These are phyloP conservation scores for Ormosia emarginata DNA, from an alignment of 306 rosid species.

Conservation along the genomic window DNA sequence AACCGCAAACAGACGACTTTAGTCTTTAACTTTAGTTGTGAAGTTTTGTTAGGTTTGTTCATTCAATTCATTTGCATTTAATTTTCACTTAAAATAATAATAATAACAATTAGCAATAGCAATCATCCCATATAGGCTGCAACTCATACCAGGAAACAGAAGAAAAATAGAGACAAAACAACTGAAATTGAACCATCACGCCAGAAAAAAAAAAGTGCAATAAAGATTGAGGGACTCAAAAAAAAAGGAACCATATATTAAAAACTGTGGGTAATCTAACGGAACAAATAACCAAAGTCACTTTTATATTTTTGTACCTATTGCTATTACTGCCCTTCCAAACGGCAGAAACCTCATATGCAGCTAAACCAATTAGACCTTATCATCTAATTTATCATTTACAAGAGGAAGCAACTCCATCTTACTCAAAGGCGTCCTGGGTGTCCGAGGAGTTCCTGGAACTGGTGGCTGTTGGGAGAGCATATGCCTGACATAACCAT, in stretches of 20 bases:
- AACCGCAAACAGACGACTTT: too few relatives aligned
- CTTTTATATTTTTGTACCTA: constrained; percentile 27
- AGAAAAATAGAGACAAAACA: neutral
- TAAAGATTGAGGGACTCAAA: neutral
- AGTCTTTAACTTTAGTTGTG: too few relatives aligned
- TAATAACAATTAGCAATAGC: too few relatives aligned
- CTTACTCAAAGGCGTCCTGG: constrained; percentile 70
- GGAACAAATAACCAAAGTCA: constrained; percentile 26
- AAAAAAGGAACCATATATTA: constrained; percentile 15
- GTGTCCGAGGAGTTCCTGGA: constrained; percentile 72
- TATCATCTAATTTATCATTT: constrained; percentile 88
- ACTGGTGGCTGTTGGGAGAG: constrained; percentile 63
- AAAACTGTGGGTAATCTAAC: constrained; percentile 31
- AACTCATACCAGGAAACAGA: neutral
- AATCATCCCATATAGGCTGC: neutral
- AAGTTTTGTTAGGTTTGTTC: too few relatives aligned
- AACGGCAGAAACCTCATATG: constrained; percentile 23
- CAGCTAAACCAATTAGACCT: constrained; percentile 42
- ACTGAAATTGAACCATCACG: neutral
- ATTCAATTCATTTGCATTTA: too few relatives aligned
- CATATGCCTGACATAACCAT: constrained; percentile 79
- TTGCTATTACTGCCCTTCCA: constrained; percentile 39
- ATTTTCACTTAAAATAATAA: too few relatives aligned
- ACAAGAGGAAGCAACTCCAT: constrained; percentile 91
- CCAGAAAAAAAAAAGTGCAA: neutral